Evolutionary conservation across 768 basidiomycete genomes (phyloP), one percentile per base, ranked within the genome.

Genomic region (Suillus brevipes): DNA sequence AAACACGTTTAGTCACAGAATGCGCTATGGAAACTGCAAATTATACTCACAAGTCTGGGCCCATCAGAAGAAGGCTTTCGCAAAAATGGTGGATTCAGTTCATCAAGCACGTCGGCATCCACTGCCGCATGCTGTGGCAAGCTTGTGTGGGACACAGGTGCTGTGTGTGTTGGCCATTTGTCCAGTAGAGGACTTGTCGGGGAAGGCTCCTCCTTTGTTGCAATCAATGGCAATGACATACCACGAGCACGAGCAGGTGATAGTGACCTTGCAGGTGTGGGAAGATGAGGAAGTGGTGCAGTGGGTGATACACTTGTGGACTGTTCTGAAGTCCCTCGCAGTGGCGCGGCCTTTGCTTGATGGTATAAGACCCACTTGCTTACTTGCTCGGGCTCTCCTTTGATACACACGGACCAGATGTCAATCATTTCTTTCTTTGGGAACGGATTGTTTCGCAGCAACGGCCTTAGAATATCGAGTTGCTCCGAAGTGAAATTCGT

Each of bases 191-290:
- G 66, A 5, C 60, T 55, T 6, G 25, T 1, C 23, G 49, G 36
- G 8, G 37, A 56, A n/a, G 43, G 13, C n/a, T 76, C 75, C 13
- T 66, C 34, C 64, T 76, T 76, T 57, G 77, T 67, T 10, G 70
- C 72, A 40, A 76, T 77, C 31, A 72, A 70, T 0, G 75, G 75
- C 37, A 77, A 58, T n/a, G 76, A 77, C 28, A 63, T 63, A 3
- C 63, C 61, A 1, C 67, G 68, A 0, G 66, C 64, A 59, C 37
- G 52, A 0, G 61, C 37, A 0, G 75, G 75, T 7, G 74, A 75
- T 18, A 64, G 55, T 0, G 75, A 76, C 23, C 68, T 67, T 20
- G 76, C 66, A 34, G 75, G 75, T 0, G 75, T 76, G 1, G 75
- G 75, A 42, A 76, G 55, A 60, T 76, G 75, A 0, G 74, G 66